Conservation (phyloP, 345 rosid genomes). For the Raphanus sativus region DNA sequence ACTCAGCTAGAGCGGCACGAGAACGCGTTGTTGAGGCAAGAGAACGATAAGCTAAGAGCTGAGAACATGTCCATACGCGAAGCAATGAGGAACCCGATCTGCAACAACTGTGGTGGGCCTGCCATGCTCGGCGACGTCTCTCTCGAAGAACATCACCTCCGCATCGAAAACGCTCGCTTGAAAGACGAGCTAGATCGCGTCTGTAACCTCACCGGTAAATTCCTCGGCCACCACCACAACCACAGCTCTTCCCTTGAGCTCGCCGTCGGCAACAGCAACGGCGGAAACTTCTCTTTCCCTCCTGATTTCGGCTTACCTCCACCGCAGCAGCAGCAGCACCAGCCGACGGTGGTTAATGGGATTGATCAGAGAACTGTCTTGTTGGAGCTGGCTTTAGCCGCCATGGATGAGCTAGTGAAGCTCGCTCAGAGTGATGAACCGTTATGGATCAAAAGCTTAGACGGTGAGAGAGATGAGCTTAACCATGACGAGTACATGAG, state of each 20-base stretch:
- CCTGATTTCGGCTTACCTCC: slow-evolving; percentile 37
- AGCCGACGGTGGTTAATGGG: slow-evolving; percentile 44
- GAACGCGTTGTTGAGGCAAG: slow-evolving; percentile 84
- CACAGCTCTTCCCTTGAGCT: slow-evolving; percentile 73
- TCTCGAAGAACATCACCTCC: slow-evolving; percentile 82
- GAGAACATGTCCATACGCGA: slow-evolving; percentile 95
- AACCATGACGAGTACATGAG: slow-evolving; percentile 65
- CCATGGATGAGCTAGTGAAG: slow-evolving; percentile 72
- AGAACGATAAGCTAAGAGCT: slow-evolving; percentile 85
- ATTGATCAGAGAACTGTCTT: slow-evolving; percentile 70
- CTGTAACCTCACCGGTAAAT: slow-evolving; percentile 85
- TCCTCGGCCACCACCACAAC: slow-evolving; percentile 62
- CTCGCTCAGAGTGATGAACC: slow-evolving; percentile 53
- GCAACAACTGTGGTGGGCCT: slow-evolving; percentile 87
- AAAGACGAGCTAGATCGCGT: slow-evolving; percentile 89
- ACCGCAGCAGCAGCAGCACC: slow-evolving; percentile 24
- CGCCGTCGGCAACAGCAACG: slow-evolving; percentile 57
- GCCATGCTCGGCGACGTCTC: slow-evolving; percentile 84
- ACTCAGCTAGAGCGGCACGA: slow-evolving; percentile 95
- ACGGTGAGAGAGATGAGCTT: slow-evolving; percentile 55
- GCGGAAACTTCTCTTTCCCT: slow-evolving; percentile 39
- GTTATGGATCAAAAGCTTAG: slow-evolving; percentile 59
- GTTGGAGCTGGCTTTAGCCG: slow-evolving; percentile 68
- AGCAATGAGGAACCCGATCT: slow-evolving; percentile 87
- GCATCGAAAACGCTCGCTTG: slow-evolving; percentile 85